Conservation (phyloP, 805 yeast genomes). For the Wickerhamiella lipophila region DNA sequence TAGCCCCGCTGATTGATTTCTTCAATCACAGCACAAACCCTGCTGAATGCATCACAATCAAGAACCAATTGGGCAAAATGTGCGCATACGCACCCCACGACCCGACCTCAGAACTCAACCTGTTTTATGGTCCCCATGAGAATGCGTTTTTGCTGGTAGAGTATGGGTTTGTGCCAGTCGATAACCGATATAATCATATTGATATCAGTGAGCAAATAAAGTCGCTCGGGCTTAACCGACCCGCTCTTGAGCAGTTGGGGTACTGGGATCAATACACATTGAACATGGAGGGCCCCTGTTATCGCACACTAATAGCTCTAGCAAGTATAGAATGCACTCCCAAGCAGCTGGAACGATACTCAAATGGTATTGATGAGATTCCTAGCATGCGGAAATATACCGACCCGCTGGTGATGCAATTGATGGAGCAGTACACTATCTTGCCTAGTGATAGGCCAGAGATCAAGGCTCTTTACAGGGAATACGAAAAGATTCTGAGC, state of each 20-base stretch:
- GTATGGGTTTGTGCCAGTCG: conserved; percentile 60
- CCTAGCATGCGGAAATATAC: neutral
- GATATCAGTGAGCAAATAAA: conserved; percentile 43
- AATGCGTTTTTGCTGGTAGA: conserved; percentile 73
- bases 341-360: neutral
- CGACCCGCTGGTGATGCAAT: neutral
- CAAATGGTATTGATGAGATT: conserved; percentile 1
- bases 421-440: neutral
- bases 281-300: conserved; percentile 42
- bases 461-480: neutral
- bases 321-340: conserved; percentile 28
- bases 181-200: conserved; percentile 56
- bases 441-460: neutral
- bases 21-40: conserved; percentile 48
- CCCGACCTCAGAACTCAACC: conserved; percentile 35
- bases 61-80: conserved; percentile 43
- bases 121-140: conserved; percentile 81
- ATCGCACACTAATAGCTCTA: conserved; percentile 62
- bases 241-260: conserved; percentile 37
- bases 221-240: conserved; percentile 29
- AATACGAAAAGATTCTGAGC: neutral
- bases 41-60: conserved; percentile 18
- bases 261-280: conserved; percentile 70
- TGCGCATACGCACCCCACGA: conserved; percentile 34
- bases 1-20: conserved; percentile 87